Evolutionary conservation across 805 yeast species (phyloP).

Genomic region (Kodamaea hsintzibuensis): DNA sequence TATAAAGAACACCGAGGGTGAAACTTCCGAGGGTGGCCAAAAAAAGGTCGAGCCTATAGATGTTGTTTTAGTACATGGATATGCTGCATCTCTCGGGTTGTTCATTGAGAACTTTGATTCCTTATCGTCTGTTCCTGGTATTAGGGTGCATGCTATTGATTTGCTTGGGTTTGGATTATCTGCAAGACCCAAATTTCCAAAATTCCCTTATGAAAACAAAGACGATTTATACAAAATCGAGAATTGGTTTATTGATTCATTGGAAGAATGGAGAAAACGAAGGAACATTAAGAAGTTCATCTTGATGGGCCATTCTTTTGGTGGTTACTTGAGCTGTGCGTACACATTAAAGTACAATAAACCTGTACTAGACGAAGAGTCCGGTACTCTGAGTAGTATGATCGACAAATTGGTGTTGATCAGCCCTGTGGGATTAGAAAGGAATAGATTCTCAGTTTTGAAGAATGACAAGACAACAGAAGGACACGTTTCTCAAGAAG

Average conservation of each 20-base stretch:
- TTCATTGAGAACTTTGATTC: conserved; percentile 67
- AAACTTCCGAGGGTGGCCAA: conserved; percentile 18
- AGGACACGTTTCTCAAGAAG: conserved; percentile 8
- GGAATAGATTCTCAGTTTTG: conserved; percentile 30
- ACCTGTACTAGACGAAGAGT: conserved; percentile 15
- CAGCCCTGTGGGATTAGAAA: conserved; percentile 47
- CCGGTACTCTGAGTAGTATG: conserved; percentile 21
- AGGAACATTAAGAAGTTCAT: conserved; percentile 36
- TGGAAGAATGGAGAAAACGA: conserved; percentile 44
- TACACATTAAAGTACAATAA: conserved; percentile 44
- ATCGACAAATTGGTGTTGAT: conserved; percentile 40
- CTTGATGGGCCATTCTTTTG: conserved; percentile 46
- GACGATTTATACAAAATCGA: conserved; percentile 39
- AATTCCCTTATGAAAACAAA: conserved; percentile 27
- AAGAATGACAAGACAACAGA: conserved; percentile 1
- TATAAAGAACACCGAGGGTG: conserved; percentile 49
- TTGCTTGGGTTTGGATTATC: conserved; percentile 73
- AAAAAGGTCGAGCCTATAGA: conserved; percentile 31
- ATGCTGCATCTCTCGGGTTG: conserved; percentile 88
- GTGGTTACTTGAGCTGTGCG: conserved; percentile 45
- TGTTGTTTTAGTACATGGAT: conserved; percentile 84
- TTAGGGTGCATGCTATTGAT: conserved; percentile 66
- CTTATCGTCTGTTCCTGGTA: conserved; percentile 50
- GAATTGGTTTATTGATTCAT: conserved; percentile 45
- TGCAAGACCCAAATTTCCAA: conserved; percentile 51